phyloP scores from a whole-genome alignment of 1,284 basidiomycete species.

The Quambalaria eucalypti region DNA sequence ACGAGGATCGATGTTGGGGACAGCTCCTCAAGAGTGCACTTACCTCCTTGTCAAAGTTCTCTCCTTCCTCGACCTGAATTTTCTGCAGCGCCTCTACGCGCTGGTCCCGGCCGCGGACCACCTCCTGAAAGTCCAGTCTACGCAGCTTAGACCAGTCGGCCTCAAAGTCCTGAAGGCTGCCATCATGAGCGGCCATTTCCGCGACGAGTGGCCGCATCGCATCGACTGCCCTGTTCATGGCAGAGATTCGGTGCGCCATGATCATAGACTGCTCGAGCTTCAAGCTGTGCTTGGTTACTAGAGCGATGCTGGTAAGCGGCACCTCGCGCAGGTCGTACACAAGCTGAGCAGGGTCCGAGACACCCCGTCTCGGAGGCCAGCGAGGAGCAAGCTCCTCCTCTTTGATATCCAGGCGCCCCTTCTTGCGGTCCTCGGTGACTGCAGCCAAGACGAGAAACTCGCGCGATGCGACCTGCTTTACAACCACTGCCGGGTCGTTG shows the following conservation, averaged over 20 bases:
- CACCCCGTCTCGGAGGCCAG: slow-evolving; percentile 25
- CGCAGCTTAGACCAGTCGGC: slow-evolving; percentile 71
- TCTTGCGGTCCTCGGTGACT: slow-evolving; percentile 52
- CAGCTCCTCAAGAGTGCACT: slow-evolving; percentile 35
- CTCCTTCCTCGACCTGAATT: slow-evolving; percentile 18
- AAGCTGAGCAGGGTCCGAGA: slow-evolving; percentile 52
- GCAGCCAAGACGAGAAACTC: slow-evolving; percentile 68
- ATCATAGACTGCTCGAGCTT: slow-evolving; percentile 54
- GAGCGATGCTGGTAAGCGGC: slow-evolving; percentile 63
- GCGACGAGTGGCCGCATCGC: slow-evolving; percentile 3
- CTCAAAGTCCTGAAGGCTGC: slow-evolving; percentile 19
- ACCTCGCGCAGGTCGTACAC: slow-evolving; percentile 66
- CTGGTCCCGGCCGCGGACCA: slow-evolving; percentile 58
- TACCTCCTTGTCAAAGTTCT: slow-evolving; percentile 62
- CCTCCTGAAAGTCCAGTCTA: slow-evolving; percentile 85
- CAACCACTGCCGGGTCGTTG: slow-evolving; percentile 64
- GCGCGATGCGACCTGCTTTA: slow-evolving; percentile 59
- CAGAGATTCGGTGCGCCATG: slow-evolving; percentile 55
- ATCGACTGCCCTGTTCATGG: slow-evolving; percentile 50
- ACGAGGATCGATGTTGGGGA: neutral
- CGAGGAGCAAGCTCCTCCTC: slow-evolving; percentile 55
- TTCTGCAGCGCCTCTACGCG: slow-evolving; percentile 46
- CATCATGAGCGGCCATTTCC: neutral
- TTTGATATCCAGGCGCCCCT: slow-evolving; percentile 47
- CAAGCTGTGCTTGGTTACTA: slow-evolving; percentile 63